Evolutionary conservation across 2,329 filamentous ascomycete genomes (phyloP), one percentile per base, ranked within the genome.

Genomic region (Sporothrix dimorphospora): DNA sequence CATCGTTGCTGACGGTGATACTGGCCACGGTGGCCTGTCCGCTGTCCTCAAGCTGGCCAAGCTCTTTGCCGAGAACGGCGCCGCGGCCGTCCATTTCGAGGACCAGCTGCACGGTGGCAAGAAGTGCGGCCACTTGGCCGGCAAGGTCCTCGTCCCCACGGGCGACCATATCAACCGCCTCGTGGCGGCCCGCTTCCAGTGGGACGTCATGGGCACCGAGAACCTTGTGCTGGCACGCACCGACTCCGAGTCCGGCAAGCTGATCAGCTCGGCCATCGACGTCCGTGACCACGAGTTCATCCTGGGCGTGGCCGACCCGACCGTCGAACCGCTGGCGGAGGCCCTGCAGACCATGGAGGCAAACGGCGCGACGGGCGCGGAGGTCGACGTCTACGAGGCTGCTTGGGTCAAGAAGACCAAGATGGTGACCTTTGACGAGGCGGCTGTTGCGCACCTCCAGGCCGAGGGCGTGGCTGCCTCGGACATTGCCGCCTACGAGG

Each of bases 31-130:
- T 71, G 96, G 96, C 14, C 85, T 98, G 49, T 94, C 94, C 1
- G 93, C 96, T 0, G 95, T 99, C 2, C 86, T 98, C 75, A 99
- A 99, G 85, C 88, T 99, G 24, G 94, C 96, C 53, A 99, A 98
- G 84, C 89, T 98, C 8, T 99, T 99, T 78, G 96, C 96, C 21
- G 96, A 99, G 83, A 97, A 97, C 77, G 96, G 96, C 70, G 96
- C 96, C 0, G 96, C 96, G 0, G 96, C 92, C 9, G 96, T 99
- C 1, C 96, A 99, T 81, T 97, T 99, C 74, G 96, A 99, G 82
- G 96, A 99, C 79, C 96, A 99, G 83, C 88, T 98, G 63, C 96
- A 98, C 79, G 96, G 96, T 57, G 96, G 96, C 74, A 99, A 99
- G 86, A 99, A 98, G 83, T 99, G 96, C 79, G 96, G 96, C 19